These are phyloP conservation scores for Umbelopsis sp. DNA, from an alignment of 192 early-diverging fungal species.

Conservation along the genomic window DNA sequence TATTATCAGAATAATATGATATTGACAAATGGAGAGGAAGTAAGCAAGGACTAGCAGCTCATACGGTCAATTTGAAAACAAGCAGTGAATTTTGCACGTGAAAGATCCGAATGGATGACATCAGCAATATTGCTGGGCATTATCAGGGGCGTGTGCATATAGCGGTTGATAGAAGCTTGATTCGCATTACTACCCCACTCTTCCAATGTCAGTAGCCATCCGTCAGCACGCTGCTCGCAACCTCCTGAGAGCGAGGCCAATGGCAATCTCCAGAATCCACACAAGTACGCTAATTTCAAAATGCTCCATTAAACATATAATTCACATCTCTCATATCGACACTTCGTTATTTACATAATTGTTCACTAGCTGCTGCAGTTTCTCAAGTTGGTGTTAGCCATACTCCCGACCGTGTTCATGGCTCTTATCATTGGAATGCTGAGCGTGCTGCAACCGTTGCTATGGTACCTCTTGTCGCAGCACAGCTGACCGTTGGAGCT, in stretches of 20 bases:
- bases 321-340: neutral
- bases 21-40: too few species aligned
- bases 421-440: constrained; percentile 96
- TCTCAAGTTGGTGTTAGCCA: constrained; percentile 50
- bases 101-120: constrained; percentile 9
- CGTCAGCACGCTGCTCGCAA: constrained; percentile 10
- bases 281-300: neutral
- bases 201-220: constrained; percentile 16
- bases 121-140: neutral
- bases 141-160: constrained; percentile 2
- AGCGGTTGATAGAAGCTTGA: neutral
- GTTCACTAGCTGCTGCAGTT: constrained; percentile 21
- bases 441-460: constrained; percentile 85
- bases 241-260: constrained; percentile 16
- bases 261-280: constrained; percentile 15
- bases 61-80: too few species aligned
- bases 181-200: constrained; percentile 17
- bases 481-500: constrained; percentile 81
- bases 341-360: constrained; percentile 7
- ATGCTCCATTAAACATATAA: neutral
- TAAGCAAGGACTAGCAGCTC: too few species aligned
- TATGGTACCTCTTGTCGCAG: constrained; percentile 74
- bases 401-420: constrained; percentile 67
- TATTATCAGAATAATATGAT: too few species aligned
- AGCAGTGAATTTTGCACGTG: neutral